Base-by-base conservation (phyloP, 2,329 filamentous ascomycete species). In the Aspergillus amoenus region DNA sequence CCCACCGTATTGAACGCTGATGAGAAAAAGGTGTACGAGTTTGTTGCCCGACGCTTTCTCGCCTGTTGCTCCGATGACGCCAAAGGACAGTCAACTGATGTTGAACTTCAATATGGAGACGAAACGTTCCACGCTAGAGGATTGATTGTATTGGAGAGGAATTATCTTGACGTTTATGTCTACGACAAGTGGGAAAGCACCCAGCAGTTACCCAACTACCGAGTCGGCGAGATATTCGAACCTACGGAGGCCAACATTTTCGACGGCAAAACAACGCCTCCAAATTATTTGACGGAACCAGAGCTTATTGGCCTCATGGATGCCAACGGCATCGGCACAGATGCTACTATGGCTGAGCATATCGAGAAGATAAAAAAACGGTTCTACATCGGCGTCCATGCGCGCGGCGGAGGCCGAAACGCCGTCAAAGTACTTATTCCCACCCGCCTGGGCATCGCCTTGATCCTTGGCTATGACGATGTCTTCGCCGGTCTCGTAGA, bases 261-360 rank as follows among this genome's bases (percentile, higher is more conserved):
- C 1, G 92, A 97, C 66, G 93, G 94, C n/a, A 89, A 95, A 73
- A 99, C 94, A 0, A 84, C 83, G 1, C 81, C 93, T 12, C 94
- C 94, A 0, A 85, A 83, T 21, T 97, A 96, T 70, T 81, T 99
- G 30, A 97, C 94, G 0, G 94, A 99, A 71, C 93, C 94, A 0
- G 94, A 99, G 71, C 81, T 99, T 24, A 96, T 99, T 70, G 89
- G 89, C 3, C 83, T 99, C 11, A 99, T 99, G 94, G 94, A 99
- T 76, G 93, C 91, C 44, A 99, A 99, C 70, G 94, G 94, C 2
- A 99, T 99, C 62, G 94, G 94, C 12, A 99, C 94, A 9, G 94
- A 99, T 77, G 94, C 94, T 6, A 99, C 94, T 1, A 99, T 99
- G 94, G 94, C 94, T 0, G 94, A 99, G 68, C 94, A 99, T 70